Percentiles rank a stretch among this genome's conserved stretches.
Conservation (phyloP, 1,139 yeast genomes). For the Scheffersomyces titani region DNA sequence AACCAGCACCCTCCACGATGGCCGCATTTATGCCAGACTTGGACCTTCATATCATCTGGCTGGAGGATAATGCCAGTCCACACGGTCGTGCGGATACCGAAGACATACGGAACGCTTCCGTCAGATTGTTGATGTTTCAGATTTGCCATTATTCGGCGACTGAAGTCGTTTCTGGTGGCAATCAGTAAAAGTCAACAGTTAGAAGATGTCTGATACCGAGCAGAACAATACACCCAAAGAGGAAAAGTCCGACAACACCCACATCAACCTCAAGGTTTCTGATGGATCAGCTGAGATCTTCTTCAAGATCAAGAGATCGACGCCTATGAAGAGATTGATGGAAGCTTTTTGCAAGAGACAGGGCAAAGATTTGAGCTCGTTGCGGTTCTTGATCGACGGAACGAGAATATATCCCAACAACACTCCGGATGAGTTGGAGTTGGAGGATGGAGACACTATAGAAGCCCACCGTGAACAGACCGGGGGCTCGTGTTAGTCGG, state of each 20-base stretch:
- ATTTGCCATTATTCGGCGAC: not conserved
- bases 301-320: conserved; percentile 91
- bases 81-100: not conserved
- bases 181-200: not conserved
- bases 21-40: not conserved
- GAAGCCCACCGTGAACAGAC: conserved; percentile 98
- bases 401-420: conserved; percentile 84
- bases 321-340: conserved; percentile 92
- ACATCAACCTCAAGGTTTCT: conserved; percentile 89
- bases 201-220: conserved; percentile 35
- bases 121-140: not conserved
- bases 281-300: conserved; percentile 93
- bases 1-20: no score
- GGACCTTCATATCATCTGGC: not conserved
- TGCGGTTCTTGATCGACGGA: conserved; percentile 93
- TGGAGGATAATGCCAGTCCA: not conserved
- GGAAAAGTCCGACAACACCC: conserved; percentile 68
- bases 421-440: conserved; percentile 89
- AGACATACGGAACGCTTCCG: not conserved
- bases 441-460: conserved; percentile 93
- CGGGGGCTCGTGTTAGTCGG: conserved; percentile 43
- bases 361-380: conserved; percentile 79
- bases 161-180: not conserved
- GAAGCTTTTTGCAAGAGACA: conserved; percentile 98
- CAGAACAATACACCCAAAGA: conserved; percentile 41